Evolutionary conservation across 306 rosid species (phyloP).

Genomic region (Pyrus pyrifolia): DNA sequence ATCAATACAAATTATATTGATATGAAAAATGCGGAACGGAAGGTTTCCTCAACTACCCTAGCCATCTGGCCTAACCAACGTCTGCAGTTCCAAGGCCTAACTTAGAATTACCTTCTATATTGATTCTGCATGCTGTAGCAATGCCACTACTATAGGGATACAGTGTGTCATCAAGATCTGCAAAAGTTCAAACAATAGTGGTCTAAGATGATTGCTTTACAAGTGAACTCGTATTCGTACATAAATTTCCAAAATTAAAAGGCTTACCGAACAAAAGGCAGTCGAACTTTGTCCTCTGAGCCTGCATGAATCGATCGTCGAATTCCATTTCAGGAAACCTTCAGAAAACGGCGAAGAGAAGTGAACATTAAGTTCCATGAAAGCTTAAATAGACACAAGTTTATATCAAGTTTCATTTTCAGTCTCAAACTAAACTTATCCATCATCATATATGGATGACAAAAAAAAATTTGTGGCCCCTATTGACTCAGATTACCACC

Average conservation of each 20-base stretch:
- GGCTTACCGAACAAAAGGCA: conserved; percentile 84
- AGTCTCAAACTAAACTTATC: conserved; percentile 15
- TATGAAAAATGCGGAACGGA: background rate
- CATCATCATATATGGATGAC: conserved; percentile 13
- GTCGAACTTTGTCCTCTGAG: conserved; percentile 68
- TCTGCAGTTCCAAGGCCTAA: background rate
- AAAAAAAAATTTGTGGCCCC: conserved; percentile 3
- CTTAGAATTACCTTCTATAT: conserved; percentile 57
- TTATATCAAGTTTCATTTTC: conserved; percentile 26
- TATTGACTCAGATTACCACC: conserved; percentile 39
- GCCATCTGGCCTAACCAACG: too few species aligned
- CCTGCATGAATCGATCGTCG: conserved; percentile 44
- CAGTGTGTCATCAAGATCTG: conserved; percentile 93
- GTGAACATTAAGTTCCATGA: conserved; percentile 22
- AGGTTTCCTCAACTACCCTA: too few species aligned
- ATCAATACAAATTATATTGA: background rate
- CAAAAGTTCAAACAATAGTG: background rate
- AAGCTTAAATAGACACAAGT: conserved; percentile 17
- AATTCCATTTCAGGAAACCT: conserved; percentile 55
- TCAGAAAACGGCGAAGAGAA: background rate
- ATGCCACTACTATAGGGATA: conserved; percentile 77
- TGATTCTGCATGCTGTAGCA: conserved; percentile 55
- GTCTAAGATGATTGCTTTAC: conserved; percentile 1
- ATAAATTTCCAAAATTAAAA: background rate
- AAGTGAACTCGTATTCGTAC: conserved; percentile 11